Conservation (phyloP, 2,329 filamentous ascomycete species). For the Alternaria hordeiaustralica region DNA sequence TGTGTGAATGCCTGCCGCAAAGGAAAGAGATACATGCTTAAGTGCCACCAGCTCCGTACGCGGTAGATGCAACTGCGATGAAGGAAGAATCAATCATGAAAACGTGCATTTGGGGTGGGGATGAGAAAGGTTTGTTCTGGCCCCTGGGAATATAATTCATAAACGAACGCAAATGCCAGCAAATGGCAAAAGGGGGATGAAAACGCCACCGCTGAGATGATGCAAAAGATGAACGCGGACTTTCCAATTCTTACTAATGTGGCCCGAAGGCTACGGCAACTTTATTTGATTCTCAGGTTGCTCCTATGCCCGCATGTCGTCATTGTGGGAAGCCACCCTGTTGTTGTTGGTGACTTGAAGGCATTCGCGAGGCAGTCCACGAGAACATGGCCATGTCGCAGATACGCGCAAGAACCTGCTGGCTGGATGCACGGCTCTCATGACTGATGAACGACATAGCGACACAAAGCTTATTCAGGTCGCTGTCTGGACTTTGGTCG, state of each 20-base stretch:
- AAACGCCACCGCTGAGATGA: constrained; percentile 9
- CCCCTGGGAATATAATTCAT: constrained; percentile 3
- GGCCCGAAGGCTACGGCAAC: background rate
- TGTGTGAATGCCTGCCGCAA: constrained; percentile 12
- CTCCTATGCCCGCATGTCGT: background rate
- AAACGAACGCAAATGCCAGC: constrained; percentile 4
- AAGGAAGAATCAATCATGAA: background rate
- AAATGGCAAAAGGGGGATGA: background rate
- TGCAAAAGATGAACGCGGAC: constrained; percentile 5
- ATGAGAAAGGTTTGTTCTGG: background rate
- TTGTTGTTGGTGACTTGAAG: constrained; percentile 4
- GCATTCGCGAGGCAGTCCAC: constrained; percentile 47
- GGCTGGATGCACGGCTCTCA: constrained; percentile 54
- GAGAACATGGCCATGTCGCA: constrained; percentile 57
- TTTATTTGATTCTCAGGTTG: background rate
- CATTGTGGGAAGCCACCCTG: constrained; percentile 8
- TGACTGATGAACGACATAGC: constrained; percentile 57
- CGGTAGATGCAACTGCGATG: constrained; percentile 1
- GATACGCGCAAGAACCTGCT: constrained; percentile 56
- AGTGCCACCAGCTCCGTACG: constrained; percentile 12
- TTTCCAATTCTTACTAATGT: background rate
- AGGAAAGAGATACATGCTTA: constrained; percentile 4
- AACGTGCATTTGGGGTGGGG: background rate
- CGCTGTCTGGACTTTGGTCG: constrained; percentile 43
- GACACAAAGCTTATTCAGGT: constrained; percentile 54